Evolutionary conservation across 2,329 filamentous ascomycete species (phyloP), one percentile per base, ranked within the genome.

Genomic region (Xylariaceae sp.): DNA sequence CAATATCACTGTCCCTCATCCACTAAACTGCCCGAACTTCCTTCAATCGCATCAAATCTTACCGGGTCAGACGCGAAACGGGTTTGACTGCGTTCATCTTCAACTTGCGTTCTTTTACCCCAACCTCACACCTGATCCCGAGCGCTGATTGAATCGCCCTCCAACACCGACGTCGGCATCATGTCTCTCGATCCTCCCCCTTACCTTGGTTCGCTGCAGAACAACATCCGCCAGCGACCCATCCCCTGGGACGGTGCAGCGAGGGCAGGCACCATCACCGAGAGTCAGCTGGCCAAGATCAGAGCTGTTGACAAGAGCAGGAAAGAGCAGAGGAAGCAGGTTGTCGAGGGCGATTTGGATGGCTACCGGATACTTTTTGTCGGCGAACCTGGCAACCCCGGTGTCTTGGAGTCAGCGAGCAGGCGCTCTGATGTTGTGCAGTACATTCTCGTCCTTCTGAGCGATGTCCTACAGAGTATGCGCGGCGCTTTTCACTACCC

Each of bases 231-330:
- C 70, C 88, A 89, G 69, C 85, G 94, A 64, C 91, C 91, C 62
- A 96, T 99, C 74, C 91, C 92, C 55, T 99, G 94, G 94, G 92
- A 97, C 74, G 92, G 92, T 67, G 91, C 92, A 67, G 90, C 95
- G 63, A 85, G 94, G 72, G 90, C 90, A 65, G 90, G 91, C 72
- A 94, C 90, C 68, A 88, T 99, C 74, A 95, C 89, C 55, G 92
- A 97, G 64, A 86, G 88, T 64, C 92, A 99, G 73, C 83, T 96
- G 65, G 89, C 88, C 77, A 92, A 91, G 80, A 96, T 99, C 75
- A 91, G 91, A 73, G 89, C 91, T 58, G 89, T 97, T 65, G 94
- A 97, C 73, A 97, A 96, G 75, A 89, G 94, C 63, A 88, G 91
- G 72, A 94, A 90, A 72, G 94, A 97, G 64, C 88, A 91, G 74